Percentiles rank a stretch among this genome's conserved stretches.
Evolutionary conservation across 441 rosid genomes (phyloP).

Genomic region (Corymbia citriodora): DNA sequence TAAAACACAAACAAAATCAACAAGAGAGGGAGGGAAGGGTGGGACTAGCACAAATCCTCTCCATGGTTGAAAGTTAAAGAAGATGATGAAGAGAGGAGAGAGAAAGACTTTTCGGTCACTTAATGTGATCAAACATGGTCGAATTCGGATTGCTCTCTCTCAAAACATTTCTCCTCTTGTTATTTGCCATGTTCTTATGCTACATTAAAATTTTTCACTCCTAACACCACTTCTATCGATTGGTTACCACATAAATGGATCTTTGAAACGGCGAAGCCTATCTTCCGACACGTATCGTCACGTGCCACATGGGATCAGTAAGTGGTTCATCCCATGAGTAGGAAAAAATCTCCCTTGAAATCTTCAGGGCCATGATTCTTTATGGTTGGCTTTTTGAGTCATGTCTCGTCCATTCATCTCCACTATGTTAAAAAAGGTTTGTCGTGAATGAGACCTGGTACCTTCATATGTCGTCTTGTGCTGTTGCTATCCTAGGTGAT

Average conservation of each 20-base stretch:
- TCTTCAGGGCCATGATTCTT: background rate
- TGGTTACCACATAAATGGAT: background rate
- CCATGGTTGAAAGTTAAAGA: background rate
- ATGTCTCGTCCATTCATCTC: background rate
- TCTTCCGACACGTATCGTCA: background rate
- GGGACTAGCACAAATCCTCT: background rate
- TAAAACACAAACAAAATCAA: too few species aligned
- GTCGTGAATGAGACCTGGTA: background rate
- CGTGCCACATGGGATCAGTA: background rate
- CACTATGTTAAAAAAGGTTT: background rate
- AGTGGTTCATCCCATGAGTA: background rate
- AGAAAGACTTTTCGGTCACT: background rate
- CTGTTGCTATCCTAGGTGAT: background rate
- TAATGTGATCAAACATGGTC: background rate
- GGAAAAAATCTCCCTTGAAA: background rate
- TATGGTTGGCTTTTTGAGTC: background rate
- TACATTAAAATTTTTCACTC: background rate
- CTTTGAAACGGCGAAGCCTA: background rate
- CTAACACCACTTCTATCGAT: background rate
- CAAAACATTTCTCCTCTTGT: background rate
- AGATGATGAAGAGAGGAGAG: background rate
- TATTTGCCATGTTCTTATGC: background rate
- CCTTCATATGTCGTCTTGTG: background rate
- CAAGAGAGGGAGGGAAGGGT: background rate
- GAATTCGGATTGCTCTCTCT: background rate